A percentile compares a stretch with the other conserved stretches of the same genome.
phyloP scores from a whole-genome alignment of 495 filamentous ascomycete genomes.

The Trichoderma orchidacearum region DNA sequence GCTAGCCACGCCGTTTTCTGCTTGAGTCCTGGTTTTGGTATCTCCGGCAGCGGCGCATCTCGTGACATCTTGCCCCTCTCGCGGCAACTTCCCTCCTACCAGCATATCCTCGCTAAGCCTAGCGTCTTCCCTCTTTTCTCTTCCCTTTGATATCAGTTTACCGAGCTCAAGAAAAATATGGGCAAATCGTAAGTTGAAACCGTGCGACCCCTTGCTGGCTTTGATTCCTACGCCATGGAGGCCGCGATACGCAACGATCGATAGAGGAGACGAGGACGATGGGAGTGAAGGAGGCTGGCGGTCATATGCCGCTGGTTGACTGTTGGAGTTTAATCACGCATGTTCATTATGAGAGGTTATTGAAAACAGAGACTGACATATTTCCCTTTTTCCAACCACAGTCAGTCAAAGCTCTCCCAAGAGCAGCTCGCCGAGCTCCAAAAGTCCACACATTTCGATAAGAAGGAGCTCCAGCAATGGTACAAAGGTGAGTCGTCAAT shows the following conservation, averaged over 20 bases:
- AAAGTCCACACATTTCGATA: conserved; percentile 94
- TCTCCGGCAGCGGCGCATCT: background rate
- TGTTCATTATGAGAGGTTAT: background rate
- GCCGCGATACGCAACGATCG: background rate
- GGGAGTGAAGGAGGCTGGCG: background rate
- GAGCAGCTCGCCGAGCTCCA: conserved; percentile 91
- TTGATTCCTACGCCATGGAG: background rate
- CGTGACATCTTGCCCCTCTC: background rate
- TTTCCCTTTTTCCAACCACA: conserved; percentile 13
- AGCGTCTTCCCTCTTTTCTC: background rate
- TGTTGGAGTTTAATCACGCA: background rate
- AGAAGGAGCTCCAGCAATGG: conserved; percentile 99
- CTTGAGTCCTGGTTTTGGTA: background rate
- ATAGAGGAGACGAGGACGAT: background rate
- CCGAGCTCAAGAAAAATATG: background rate
- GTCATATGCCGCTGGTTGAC: background rate
- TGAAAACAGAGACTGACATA: background rate
- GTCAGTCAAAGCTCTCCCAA: conserved; percentile 89
- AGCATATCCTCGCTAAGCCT: background rate
- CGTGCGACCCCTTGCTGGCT: background rate
- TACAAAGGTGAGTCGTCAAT: conserved; percentile 71
- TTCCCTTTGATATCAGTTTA: background rate
- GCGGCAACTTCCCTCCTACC: background rate
- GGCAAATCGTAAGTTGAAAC: background rate
- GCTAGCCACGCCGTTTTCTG: background rate